These are phyloP conservation scores for Rhizopogon vinicolor DNA, from an alignment of 768 basidiomycete genomes.

Conservation along the genomic window DNA sequence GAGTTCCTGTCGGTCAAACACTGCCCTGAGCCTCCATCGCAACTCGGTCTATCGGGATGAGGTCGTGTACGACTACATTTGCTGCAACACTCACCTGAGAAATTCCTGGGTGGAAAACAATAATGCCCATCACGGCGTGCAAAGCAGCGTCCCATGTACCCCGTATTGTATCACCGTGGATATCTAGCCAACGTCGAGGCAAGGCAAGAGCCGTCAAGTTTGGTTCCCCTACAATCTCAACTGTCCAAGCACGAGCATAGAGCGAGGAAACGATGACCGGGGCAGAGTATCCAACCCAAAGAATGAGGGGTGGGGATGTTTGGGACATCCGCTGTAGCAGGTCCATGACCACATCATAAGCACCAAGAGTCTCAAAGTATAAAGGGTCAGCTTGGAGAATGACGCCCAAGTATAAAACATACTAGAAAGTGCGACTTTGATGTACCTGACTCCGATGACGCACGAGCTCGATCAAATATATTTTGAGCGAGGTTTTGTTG, in stretches of 20 bases:
- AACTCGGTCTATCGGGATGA: conserved; percentile 50
- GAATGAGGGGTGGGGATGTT: conserved; percentile 48
- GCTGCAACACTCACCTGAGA: conserved; percentile 47
- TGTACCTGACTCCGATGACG: conserved; percentile 20
- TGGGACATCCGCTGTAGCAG: conserved; percentile 41
- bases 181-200: conserved; percentile 77
- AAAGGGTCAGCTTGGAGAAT: conserved; percentile 4
- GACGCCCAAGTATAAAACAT: conserved; percentile 9
- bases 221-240: conserved; percentile 39
- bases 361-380: conserved; percentile 9
- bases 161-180: conserved; percentile 53
- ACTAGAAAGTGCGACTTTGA: conserved; percentile 27
- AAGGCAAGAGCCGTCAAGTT: conserved; percentile 40
- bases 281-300: conserved; percentile 63
- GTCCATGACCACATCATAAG: conserved; percentile 19
- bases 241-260: conserved; percentile 51
- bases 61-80: conserved; percentile 6
- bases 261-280: conserved; percentile 53
- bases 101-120: conserved; percentile 71
- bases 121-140: conserved; percentile 59
- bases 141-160: conserved; percentile 73
- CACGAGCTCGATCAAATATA: conserved; percentile 13
- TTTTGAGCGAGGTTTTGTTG: conserved; percentile 15
- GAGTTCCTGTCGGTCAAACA: conserved; percentile 75
- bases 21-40: conserved; percentile 62